Evolutionary conservation across 2,329 filamentous ascomycete species (phyloP).

Genomic region (Chaetomium strumarium): DNA sequence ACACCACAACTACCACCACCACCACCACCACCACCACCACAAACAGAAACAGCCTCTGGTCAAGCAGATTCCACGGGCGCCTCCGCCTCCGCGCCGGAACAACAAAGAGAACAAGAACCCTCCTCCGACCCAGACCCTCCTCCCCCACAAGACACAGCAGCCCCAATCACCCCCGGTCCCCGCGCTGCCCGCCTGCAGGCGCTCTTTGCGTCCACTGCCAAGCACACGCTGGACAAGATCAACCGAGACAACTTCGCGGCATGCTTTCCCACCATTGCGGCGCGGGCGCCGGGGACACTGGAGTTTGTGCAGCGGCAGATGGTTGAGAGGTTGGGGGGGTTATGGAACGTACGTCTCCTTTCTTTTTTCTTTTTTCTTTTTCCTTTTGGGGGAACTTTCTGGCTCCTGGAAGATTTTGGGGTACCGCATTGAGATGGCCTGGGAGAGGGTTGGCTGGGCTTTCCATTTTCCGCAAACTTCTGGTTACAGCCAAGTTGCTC

Average conservation of each 20-base stretch:
- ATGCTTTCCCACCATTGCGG: constrained; percentile 57
- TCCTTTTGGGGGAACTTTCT: background rate
- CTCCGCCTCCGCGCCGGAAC: background rate
- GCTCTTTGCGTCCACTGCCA: constrained; percentile 47
- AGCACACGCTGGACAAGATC: constrained; percentile 50
- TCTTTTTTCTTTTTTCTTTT: background rate
- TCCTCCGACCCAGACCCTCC: background rate
- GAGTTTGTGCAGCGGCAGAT: constrained; percentile 52
- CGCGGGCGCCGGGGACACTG: constrained; percentile 45
- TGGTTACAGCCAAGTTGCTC: too few species aligned
- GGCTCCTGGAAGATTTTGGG: background rate
- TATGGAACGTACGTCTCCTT: constrained; percentile 42
- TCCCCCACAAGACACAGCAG: background rate
- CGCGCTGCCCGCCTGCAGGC: constrained; percentile 51
- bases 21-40: background rate
- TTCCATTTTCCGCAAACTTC: too few species aligned
- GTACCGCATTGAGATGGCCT: background rate
- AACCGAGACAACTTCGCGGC: constrained; percentile 52
- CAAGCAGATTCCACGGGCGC: background rate
- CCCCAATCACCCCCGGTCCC: constrained; percentile 41
- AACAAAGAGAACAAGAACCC: background rate
- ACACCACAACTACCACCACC: background rate
- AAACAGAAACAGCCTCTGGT: background rate
- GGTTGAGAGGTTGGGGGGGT: constrained; percentile 47
- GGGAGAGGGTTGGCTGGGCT: too few species aligned